These are phyloP conservation scores for Kwoniella pini DNA, from an alignment of 768 basidiomycete species.

Conservation along the genomic window DNA sequence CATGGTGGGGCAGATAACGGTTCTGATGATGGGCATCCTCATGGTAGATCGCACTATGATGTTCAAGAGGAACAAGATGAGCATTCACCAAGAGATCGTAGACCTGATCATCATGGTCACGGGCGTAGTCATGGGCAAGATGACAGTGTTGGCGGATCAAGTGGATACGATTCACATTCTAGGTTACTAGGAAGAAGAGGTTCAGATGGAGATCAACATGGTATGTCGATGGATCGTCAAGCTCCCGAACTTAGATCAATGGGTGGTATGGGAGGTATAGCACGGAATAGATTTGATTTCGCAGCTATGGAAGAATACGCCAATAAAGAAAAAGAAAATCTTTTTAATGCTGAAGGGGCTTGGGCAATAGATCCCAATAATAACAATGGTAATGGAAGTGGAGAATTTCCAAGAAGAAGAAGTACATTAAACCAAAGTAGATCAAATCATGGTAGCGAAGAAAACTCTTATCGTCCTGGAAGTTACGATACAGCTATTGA, in stretches of 20 bases:
- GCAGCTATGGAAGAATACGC: slow-evolving; percentile 51
- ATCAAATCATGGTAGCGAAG: not conserved
- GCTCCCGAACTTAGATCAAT: slow-evolving; percentile 14
- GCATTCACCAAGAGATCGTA: not conserved
- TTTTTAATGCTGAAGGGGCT: slow-evolving; percentile 7
- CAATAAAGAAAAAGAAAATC: slow-evolving; percentile 31
- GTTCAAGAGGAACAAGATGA: slow-evolving; percentile 19
- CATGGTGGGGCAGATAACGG: slow-evolving; percentile 27
- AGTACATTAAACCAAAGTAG: slow-evolving; percentile 4
- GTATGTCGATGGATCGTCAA: slow-evolving; percentile 3
- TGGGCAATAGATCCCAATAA: not conserved
- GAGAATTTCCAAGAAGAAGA: slow-evolving; percentile 11
- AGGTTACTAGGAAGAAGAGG: slow-evolving; percentile 21
- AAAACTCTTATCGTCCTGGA: slow-evolving; percentile 16
- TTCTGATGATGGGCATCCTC: slow-evolving; percentile 26
- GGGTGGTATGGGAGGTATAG: slow-evolving; percentile 37
- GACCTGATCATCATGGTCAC: slow-evolving; percentile 3
- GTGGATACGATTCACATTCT: slow-evolving; percentile 35
- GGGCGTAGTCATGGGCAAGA: slow-evolving; percentile 15
- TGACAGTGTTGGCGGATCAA: slow-evolving; percentile 18
- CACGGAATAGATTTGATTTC: slow-evolving; percentile 44
- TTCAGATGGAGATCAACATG: slow-evolving; percentile 16
- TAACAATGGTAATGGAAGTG: slow-evolving; percentile 5
- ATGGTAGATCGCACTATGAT: slow-evolving; percentile 21
- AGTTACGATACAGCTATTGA: slow-evolving; percentile 27